Percentiles rank a stretch among this genome's conserved stretches.
phyloP scores from a whole-genome alignment of 2,329 filamentous ascomycete species.

The Knoxdaviesia proteae region DNA sequence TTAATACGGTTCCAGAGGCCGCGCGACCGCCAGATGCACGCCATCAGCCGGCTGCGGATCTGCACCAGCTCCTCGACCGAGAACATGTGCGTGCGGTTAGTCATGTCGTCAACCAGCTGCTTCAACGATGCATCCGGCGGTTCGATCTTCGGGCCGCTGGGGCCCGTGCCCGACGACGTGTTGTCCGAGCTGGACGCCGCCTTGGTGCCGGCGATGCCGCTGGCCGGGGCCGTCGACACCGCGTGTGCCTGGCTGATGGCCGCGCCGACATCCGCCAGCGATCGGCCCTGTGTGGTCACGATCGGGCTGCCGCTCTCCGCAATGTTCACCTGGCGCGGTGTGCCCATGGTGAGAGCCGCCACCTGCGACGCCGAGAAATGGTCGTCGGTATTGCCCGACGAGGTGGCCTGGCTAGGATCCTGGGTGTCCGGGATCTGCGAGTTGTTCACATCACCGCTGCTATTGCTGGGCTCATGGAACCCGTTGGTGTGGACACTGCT shows the following conservation, averaged over 20 bases:
- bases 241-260: no score
- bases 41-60: conserved; percentile 78
- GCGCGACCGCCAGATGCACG: conserved; percentile 62
- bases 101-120: conserved; percentile 38
- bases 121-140: background rate
- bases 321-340: no score
- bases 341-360: no score
- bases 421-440: conserved; percentile 34
- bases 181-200: no score
- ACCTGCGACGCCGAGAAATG: no score
- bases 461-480: conserved; percentile 20
- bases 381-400: conserved; percentile 11
- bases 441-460: conserved; percentile 11
- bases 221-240: no score
- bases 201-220: no score
- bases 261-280: no score
- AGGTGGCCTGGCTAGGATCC: conserved; percentile 22
- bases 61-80: conserved; percentile 91
- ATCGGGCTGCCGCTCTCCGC: no score
- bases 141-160: no score
- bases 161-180: no score
- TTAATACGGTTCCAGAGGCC: conserved; percentile 66
- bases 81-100: conserved; percentile 49
- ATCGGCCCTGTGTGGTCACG: no score
- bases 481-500: conserved; percentile 37